phyloP scores from a whole-genome alignment of 2,329 filamentous ascomycete genomes.

The Fusarium sulawesiense region DNA sequence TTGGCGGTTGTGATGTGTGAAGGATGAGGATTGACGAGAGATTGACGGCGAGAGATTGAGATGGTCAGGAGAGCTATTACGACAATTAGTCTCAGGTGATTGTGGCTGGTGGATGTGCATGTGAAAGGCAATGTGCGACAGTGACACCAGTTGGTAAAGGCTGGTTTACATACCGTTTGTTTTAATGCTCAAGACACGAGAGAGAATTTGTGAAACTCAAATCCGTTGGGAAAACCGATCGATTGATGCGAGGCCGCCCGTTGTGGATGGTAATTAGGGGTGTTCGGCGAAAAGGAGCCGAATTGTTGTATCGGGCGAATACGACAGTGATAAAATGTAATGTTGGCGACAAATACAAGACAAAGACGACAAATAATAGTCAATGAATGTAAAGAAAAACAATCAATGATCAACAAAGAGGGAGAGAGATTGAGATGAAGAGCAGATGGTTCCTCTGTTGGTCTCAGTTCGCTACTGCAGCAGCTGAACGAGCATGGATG shows the following conservation, averaged over 20 bases:
- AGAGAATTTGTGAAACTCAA: slow-evolving; percentile 19
- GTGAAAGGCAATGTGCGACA: slow-evolving; percentile 20
- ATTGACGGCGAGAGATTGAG: background rate
- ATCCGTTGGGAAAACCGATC: slow-evolving; percentile 1
- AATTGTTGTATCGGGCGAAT: background rate
- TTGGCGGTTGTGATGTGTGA: slow-evolving; percentile 1
- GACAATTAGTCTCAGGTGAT: slow-evolving; percentile 32
- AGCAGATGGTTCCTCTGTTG: slow-evolving; percentile 10
- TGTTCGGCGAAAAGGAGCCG: background rate
- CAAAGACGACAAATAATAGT: background rate
- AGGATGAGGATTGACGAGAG: background rate
- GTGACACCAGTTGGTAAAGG: slow-evolving; percentile 22
- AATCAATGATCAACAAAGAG: slow-evolving; percentile 9
- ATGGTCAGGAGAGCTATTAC: slow-evolving; percentile 16
- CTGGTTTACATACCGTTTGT: slow-evolving; percentile 35
- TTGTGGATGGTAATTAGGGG: slow-evolving; percentile 4
- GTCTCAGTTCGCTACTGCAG: slow-evolving; percentile 23
- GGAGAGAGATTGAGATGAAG: slow-evolving; percentile 3
- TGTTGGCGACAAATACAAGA: background rate
- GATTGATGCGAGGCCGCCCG: slow-evolving; percentile 19
- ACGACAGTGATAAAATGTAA: background rate
- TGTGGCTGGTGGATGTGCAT: slow-evolving; percentile 17
- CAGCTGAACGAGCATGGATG: slow-evolving; percentile 18
- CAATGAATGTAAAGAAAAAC: slow-evolving; percentile 6
- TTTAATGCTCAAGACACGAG: slow-evolving; percentile 6